phyloP scores from a whole-genome alignment of 192 early-diverging fungal genomes.

The Rhizophagus sp. region DNA sequence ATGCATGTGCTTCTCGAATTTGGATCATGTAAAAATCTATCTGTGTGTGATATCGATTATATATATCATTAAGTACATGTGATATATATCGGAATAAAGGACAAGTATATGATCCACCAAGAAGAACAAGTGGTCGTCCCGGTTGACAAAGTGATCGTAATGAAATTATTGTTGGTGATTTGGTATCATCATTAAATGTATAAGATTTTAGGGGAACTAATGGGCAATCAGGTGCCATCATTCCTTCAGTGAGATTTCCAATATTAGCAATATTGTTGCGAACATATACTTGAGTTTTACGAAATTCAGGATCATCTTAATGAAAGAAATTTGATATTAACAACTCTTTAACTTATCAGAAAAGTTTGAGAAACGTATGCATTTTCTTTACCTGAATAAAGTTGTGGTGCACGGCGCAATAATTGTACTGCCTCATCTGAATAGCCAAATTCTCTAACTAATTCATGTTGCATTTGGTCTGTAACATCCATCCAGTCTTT shows the following conservation, averaged over 20 bases:
- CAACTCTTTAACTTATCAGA: background rate
- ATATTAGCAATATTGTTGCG: conserved; percentile 16
- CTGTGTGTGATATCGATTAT: background rate
- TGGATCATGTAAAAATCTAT: conserved; percentile 26
- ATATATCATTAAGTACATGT: conserved; percentile 26
- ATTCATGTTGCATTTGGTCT: conserved; percentile 22
- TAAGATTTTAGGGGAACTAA: conserved; percentile 4
- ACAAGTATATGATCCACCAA: conserved; percentile 22
- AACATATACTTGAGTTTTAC: conserved; percentile 26
- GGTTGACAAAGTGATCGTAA: conserved; percentile 22
- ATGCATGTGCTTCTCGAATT: conserved; percentile 23
- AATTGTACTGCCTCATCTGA: conserved; percentile 31
- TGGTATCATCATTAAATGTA: too few relatives aligned
- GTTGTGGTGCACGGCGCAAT: conserved; percentile 21
- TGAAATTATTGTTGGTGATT: background rate
- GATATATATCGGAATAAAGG: conserved; percentile 26
- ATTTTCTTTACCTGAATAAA: conserved; percentile 14
- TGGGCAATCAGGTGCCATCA: conserved; percentile 20
- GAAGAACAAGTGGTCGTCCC: conserved; percentile 21
- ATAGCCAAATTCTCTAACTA: conserved; percentile 20
- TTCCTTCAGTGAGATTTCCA: conserved; percentile 28
- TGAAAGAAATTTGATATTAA: conserved; percentile 1
- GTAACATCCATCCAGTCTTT: conserved; percentile 31
- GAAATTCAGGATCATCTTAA: conserved; percentile 18
- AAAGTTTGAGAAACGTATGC: too few relatives aligned